A percentile compares a stretch with the other conserved stretches of the same genome.
These are phyloP conservation scores for Wallacemonas collosoma DNA, from an alignment of 208 protist species.

Conservation along the genomic window DNA sequence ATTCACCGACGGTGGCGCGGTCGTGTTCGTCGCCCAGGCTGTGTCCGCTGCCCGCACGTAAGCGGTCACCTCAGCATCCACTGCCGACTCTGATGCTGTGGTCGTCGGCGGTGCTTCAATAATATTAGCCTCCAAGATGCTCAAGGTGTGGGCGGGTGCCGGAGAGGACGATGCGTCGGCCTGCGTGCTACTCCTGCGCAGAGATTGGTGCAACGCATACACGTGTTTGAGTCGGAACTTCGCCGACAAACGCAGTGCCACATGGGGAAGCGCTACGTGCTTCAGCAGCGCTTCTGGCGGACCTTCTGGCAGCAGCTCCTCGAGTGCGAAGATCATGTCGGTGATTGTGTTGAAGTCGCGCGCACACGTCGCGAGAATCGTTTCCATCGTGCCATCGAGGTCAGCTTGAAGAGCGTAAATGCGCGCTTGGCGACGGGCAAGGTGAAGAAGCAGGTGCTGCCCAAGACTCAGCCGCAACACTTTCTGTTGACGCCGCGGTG, in stretches of 20 bases:
- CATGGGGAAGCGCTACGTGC: slow-evolving; percentile 52
- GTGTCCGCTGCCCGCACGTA: slow-evolving; percentile 1
- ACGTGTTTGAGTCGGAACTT: slow-evolving; percentile 39
- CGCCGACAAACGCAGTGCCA: slow-evolving; percentile 39
- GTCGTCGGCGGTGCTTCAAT: background rate
- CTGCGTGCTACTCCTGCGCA: too few species aligned
- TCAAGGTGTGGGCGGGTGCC: background rate
- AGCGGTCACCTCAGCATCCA: background rate
- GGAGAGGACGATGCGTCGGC: too few species aligned
- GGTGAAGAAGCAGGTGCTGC: slow-evolving; percentile 63
- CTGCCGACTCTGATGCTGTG: background rate
- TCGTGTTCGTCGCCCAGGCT: background rate
- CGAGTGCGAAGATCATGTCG: slow-evolving; percentile 59
- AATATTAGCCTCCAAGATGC: background rate
- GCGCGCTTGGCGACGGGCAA: slow-evolving; percentile 62
- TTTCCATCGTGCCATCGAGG: slow-evolving; percentile 64
- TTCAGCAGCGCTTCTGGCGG: slow-evolving; percentile 27
- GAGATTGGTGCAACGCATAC: slow-evolving; percentile 7
- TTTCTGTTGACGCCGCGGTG: too few species aligned
- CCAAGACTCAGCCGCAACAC: slow-evolving; percentile 47
- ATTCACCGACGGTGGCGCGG: background rate
- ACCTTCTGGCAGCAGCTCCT: slow-evolving; percentile 39
- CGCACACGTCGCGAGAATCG: slow-evolving; percentile 62
- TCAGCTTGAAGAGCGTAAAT: slow-evolving; percentile 75
- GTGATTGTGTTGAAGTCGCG: slow-evolving; percentile 72